A percentile compares a stretch with the other conserved stretches of the same genome.
Evolutionary conservation across 1,284 basidiomycete species (phyloP).

Genomic region (Puccinia horiana): DNA sequence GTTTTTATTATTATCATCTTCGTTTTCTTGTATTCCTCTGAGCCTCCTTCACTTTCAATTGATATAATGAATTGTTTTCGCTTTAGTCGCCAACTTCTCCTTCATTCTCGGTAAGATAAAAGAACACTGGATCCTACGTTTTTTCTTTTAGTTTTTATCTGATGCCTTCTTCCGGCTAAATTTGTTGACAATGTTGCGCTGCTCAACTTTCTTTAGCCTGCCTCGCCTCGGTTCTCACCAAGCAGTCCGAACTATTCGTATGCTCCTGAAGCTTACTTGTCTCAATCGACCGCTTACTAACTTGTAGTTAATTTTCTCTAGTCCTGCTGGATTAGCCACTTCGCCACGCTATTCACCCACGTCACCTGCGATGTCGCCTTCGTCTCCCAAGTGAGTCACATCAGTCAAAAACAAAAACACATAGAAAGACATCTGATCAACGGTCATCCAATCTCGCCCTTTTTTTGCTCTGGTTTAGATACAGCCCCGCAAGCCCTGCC

Average conservation of each 20-base stretch:
- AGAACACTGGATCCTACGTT: neutral
- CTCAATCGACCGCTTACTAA: conserved; percentile 31
- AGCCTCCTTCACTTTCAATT: neutral
- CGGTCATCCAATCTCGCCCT: neutral
- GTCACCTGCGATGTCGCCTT: conserved; percentile 63
- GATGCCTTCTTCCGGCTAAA: neutral
- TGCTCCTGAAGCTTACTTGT: conserved; percentile 25
- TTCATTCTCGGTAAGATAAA: conserved; percentile 46
- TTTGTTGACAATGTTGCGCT: neutral
- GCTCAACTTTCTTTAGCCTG: conserved; percentile 22
- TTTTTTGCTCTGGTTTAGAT: conserved; percentile 17
- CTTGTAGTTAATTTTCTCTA: conserved; percentile 5
- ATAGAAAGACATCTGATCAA: conserved; percentile 72
- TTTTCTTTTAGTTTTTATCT: neutral
- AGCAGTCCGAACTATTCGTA: conserved; percentile 57
- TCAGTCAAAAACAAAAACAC: conserved; percentile 60
- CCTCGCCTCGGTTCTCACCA: conserved; percentile 52
- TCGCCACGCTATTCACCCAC: conserved; percentile 75
- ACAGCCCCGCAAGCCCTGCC: conserved; percentile 49
- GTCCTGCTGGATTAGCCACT: conserved; percentile 51
- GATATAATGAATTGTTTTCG: neutral
- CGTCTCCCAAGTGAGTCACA: conserved; percentile 55
- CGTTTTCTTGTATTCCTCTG: neutral
- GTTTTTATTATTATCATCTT: neutral
- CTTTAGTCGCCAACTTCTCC: conserved; percentile 49